Conservation (phyloP, 106 monocot genomes). For the Alisma plantagoaquatica region DNA sequence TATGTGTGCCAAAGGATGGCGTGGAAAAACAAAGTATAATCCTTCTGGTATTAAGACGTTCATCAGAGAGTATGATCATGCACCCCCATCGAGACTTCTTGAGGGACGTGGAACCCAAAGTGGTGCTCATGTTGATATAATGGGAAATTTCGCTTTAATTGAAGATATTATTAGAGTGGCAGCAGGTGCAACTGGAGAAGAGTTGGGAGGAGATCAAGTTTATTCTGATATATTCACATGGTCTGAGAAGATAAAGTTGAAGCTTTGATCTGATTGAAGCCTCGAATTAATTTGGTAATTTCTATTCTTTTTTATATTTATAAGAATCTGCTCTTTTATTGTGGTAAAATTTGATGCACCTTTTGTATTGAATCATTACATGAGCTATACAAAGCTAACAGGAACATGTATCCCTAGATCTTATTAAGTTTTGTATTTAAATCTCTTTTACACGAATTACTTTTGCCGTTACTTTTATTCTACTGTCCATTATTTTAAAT, state of each 20-base stretch:
- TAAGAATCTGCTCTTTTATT: too few species aligned
- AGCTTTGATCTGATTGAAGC: slow-evolving; percentile 23
- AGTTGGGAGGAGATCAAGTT: slow-evolving; percentile 79
- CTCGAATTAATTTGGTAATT: background rate
- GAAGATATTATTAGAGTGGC: slow-evolving; percentile 95
- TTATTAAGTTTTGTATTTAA: too few species aligned
- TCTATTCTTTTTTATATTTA: too few species aligned
- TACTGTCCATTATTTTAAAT: too few species aligned
- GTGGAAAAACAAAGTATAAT: slow-evolving; percentile 88
- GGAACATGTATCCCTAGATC: too few species aligned
- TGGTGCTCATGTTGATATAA: slow-evolving; percentile 96
- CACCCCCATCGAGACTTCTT: slow-evolving; percentile 75
- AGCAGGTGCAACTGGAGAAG: slow-evolving; percentile 86
- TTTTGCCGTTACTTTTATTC: too few species aligned
- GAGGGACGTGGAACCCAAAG: slow-evolving; percentile 97
- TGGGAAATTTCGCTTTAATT: slow-evolving; percentile 96
- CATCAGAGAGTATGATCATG: slow-evolving; percentile 79
- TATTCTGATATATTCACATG: slow-evolving; percentile 95
- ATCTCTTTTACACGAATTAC: too few species aligned
- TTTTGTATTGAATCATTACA: too few species aligned
- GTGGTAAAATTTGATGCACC: too few species aligned
- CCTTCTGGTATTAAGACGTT: slow-evolving; percentile 79
- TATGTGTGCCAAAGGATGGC: slow-evolving; percentile 97
- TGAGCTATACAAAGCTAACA: too few species aligned
- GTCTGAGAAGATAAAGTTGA: slow-evolving; percentile 82